Evolutionary conservation across 176 grass and related monocot species (phyloP).

Genomic region (Musa troglodytarum): DNA sequence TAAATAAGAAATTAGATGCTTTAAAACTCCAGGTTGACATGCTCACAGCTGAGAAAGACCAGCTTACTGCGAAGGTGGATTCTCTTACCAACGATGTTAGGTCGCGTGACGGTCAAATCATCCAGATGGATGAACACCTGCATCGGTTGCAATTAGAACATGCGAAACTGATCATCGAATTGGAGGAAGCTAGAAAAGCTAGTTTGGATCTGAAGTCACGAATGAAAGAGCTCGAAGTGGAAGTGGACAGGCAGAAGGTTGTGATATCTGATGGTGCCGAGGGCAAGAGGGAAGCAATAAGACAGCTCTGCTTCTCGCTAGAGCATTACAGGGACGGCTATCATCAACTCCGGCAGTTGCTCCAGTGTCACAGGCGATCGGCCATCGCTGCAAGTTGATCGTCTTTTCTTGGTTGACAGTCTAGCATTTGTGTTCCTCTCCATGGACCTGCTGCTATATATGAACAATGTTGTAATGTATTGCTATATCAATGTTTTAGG

Average conservation of each 20-base stretch:
- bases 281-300: slow-evolving; percentile 81
- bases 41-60: slow-evolving; percentile 42
- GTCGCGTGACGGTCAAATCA: slow-evolving; percentile 36
- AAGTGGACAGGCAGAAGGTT: slow-evolving; percentile 65
- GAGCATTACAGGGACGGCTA: slow-evolving; percentile 90
- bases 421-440: neutral
- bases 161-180: slow-evolving; percentile 42
- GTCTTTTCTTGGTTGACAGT: neutral
- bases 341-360: slow-evolving; percentile 47
- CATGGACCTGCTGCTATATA: neutral
- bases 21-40: slow-evolving; percentile 29
- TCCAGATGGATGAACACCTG: slow-evolving; percentile 40
- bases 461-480: neutral
- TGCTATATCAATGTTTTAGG: no score
- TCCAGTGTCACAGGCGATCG: slow-evolving; percentile 58
- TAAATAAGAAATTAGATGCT: slow-evolving; percentile 34
- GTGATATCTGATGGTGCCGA: slow-evolving; percentile 54
- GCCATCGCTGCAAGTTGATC: slow-evolving; percentile 39
- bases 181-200: slow-evolving; percentile 16
- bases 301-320: slow-evolving; percentile 92
- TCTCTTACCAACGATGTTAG: slow-evolving; percentile 26
- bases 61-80: slow-evolving; percentile 25
- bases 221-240: slow-evolving; percentile 44
- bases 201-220: slow-evolving; percentile 6
- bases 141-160: slow-evolving; percentile 61